Conservation (phyloP, 345 rosid species). For the Citrus inodora region DNA sequence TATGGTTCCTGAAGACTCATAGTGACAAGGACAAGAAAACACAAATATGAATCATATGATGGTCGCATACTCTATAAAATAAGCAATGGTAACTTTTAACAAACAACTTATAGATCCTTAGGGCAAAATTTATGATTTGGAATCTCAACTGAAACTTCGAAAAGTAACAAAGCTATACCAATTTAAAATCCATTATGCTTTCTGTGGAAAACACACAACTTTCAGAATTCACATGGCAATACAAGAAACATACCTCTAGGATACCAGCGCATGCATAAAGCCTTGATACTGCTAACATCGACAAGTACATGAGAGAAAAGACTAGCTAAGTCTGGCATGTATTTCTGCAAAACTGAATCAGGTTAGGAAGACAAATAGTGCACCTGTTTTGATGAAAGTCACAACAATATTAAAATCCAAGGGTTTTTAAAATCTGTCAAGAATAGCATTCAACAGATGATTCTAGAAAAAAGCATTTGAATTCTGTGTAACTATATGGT, state of each 20-base stretch:
- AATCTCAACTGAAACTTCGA: background rate
- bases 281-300: conserved; percentile 84
- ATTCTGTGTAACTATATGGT: background rate
- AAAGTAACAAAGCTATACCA: background rate
- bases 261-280: conserved; percentile 75
- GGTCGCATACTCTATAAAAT: too few species aligned
- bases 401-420: background rate
- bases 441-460: background rate
- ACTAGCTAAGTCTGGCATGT: conserved; percentile 76
- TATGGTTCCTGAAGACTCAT: background rate
- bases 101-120: background rate
- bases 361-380: conserved; percentile 1
- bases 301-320: conserved; percentile 75
- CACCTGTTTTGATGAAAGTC: conserved; percentile 3
- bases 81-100: background rate
- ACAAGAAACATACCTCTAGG: conserved; percentile 50
- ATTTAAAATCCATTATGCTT: background rate
- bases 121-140: background rate
- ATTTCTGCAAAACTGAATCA: conserved; percentile 53
- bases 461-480: background rate
- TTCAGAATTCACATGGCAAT: background rate
- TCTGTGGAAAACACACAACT: background rate
- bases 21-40: background rate
- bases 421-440: background rate
- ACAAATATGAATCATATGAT: background rate